phyloP scores from a whole-genome alignment of 805 yeast species.

The Candida endomychidarum region DNA sequence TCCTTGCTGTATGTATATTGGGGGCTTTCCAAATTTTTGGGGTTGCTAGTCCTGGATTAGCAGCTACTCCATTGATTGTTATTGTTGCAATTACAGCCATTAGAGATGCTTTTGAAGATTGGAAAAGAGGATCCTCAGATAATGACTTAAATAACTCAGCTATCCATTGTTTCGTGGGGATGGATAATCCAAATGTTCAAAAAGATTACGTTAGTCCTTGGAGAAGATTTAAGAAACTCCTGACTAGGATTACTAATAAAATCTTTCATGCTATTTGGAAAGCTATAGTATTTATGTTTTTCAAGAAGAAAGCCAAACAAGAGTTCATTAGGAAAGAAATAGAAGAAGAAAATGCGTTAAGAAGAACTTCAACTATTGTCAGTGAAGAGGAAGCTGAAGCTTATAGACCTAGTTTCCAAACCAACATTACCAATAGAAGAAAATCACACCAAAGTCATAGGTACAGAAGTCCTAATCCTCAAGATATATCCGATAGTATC shows the following conservation, averaged over 20 bases:
- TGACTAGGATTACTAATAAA: conserved; percentile 30
- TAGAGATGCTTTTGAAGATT: conserved; percentile 79
- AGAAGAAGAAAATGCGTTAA: conserved; percentile 27
- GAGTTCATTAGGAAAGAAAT: conserved; percentile 26
- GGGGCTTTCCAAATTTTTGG: conserved; percentile 71
- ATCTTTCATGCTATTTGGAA: conserved; percentile 22
- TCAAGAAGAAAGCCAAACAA: conserved; percentile 24
- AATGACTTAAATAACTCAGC: conserved; percentile 66
- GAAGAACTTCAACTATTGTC: conserved; percentile 37
- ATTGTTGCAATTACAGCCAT: conserved; percentile 73
- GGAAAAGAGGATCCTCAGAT: conserved; percentile 62
- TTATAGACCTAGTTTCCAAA: conserved; percentile 10
- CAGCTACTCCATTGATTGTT: conserved; percentile 79
- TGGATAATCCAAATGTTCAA: conserved; percentile 58
- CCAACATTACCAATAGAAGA: conserved; percentile 8
- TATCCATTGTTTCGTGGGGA: conserved; percentile 54
- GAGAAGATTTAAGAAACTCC: conserved; percentile 67
- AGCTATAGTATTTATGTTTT: conserved; percentile 24
- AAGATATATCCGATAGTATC: conserved; percentile 18
- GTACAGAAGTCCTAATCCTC: conserved; percentile 9
- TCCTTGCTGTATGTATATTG: conserved; percentile 52
- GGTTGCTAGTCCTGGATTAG: conserved; percentile 67
- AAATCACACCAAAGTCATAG: conserved; percentile 14
- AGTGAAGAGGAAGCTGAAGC: conserved; percentile 19
- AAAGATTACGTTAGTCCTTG: conserved; percentile 57